phyloP scores from a whole-genome alignment of 768 basidiomycete species.

The Piloderma croceum region DNA sequence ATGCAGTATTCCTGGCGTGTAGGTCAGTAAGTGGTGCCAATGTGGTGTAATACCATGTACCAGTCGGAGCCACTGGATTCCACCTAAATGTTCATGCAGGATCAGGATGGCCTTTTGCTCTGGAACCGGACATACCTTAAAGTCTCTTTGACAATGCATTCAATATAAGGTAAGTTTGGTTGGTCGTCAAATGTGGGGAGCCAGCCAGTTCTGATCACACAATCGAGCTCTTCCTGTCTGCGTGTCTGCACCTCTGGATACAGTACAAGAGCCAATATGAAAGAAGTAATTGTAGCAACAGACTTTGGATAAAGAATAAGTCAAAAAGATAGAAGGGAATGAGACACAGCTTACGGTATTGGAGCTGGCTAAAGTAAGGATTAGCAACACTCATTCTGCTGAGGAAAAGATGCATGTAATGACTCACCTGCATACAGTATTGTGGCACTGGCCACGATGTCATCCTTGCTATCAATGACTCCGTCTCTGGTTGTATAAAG shows the following conservation, averaged over 20 bases:
- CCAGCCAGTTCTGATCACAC: constrained; percentile 16
- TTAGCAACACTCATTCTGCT: neutral
- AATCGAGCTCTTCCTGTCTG: constrained; percentile 20
- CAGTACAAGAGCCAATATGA: constrained; percentile 21
- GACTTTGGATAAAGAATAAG: constrained; percentile 15
- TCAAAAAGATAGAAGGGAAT: neutral
- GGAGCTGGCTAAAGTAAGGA: neutral
- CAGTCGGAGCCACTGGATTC: neutral
- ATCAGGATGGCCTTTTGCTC: no score
- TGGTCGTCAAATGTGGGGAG: constrained; percentile 24
- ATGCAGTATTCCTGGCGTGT: constrained; percentile 24
- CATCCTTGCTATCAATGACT: constrained; percentile 11
- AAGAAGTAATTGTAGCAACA: constrained; percentile 15
- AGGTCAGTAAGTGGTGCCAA: neutral
- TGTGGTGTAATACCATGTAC: neutral
- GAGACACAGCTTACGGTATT: neutral
- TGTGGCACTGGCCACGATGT: constrained; percentile 24
- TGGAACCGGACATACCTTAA: no score
- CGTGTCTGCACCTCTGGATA: constrained; percentile 22
- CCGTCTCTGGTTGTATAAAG: constrained; percentile 16
- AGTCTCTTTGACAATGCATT: constrained; percentile 25
- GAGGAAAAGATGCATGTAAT: neutral
- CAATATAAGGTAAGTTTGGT: constrained; percentile 23
- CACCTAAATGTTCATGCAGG: no score
- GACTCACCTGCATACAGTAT: constrained; percentile 18